phyloP scores from a whole-genome alignment of 257 asterid genomes.

The Lavandula angustifolia region DNA sequence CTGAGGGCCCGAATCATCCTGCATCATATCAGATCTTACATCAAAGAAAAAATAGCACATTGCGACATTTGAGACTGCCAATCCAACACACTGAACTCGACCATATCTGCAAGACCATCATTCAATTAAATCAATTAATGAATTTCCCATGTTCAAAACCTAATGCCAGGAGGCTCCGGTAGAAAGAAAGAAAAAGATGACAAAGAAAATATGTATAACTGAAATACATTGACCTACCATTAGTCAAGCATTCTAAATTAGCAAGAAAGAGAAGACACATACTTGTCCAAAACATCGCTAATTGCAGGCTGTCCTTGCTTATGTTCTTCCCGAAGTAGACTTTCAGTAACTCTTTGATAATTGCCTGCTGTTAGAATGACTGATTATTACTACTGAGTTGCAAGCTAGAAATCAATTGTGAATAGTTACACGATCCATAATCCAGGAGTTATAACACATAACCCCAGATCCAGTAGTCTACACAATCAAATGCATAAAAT shows the following conservation, averaged over 20 bases:
- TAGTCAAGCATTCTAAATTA: slow-evolving; percentile 20
- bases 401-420: too few species aligned
- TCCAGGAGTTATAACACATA: too few species aligned
- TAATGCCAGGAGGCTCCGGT: neutral
- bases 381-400: too few species aligned
- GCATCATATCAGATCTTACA: slow-evolving; percentile 48
- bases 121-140: slow-evolving; percentile 14
- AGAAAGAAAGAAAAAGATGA: neutral
- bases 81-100: slow-evolving; percentile 74
- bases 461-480: too few species aligned
- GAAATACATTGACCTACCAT: neutral
- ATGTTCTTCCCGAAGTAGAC: too few species aligned
- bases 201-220: slow-evolving; percentile 13
- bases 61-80: slow-evolving; percentile 68
- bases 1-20: too few species aligned
- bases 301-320: slow-evolving; percentile 63
- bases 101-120: slow-evolving; percentile 63
- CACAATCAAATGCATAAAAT: too few species aligned
- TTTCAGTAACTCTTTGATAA: too few species aligned
- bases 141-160: slow-evolving; percentile 5
- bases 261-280: slow-evolving; percentile 39
- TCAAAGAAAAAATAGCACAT: slow-evolving; percentile 79
- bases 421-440: too few species aligned
- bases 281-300: slow-evolving; percentile 62
- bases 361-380: too few species aligned